Conservation (phyloP, 2,329 filamentous ascomycete species). For the Pestalotiopsis sp. region DNA sequence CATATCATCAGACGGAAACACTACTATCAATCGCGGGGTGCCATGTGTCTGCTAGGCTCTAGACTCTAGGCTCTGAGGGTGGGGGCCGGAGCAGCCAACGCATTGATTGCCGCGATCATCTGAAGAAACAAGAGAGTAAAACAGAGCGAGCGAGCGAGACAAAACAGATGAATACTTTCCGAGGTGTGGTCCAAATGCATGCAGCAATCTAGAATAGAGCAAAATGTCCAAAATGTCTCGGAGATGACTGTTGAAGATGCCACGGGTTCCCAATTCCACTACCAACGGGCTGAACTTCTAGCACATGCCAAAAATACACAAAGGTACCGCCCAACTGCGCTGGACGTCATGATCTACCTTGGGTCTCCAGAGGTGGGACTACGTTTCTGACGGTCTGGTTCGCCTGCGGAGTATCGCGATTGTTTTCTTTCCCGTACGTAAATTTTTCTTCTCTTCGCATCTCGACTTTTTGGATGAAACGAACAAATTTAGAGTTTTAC, state of each 20-base stretch:
- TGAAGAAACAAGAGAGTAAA: not conserved
- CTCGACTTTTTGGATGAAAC: not conserved
- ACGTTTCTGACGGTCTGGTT: not conserved
- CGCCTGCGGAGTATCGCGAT: not conserved
- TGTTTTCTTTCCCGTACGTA: not conserved
- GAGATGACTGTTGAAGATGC: not conserved
- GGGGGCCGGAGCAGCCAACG: not conserved
- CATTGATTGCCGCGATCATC: not conserved
- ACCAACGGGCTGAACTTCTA: not conserved
- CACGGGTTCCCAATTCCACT: not conserved
- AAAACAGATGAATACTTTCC: not conserved
- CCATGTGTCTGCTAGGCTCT: not conserved
- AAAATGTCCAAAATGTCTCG: not conserved
- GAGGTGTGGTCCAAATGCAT: not conserved
- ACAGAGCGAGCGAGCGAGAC: not conserved
- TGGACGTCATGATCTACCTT: not conserved
- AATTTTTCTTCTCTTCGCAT: not conserved
- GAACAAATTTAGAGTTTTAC: not conserved
- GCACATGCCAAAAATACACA: not conserved
- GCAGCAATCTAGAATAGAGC: not conserved
- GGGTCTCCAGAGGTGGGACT: not conserved
- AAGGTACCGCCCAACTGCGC: not conserved
- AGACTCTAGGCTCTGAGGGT: not conserved
- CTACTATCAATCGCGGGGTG: not conserved
- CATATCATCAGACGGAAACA: not conserved